Evolutionary conservation across 768 basidiomycete species (phyloP).

Genomic region (Baorangia bicolor): DNA sequence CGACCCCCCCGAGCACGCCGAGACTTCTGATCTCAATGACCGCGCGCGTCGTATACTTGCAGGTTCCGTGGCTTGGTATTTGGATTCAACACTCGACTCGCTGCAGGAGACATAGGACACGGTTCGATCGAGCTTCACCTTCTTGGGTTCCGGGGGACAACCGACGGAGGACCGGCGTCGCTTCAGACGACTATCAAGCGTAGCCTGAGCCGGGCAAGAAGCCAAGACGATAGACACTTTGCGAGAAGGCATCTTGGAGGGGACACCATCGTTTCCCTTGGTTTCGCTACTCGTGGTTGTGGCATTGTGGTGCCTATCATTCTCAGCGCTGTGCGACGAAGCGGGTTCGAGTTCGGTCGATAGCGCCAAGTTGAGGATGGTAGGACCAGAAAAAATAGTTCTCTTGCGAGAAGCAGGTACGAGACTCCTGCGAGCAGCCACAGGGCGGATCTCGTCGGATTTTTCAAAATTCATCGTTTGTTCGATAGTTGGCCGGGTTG

Average conservation of each 20-base stretch:
- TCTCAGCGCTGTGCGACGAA: neutral
- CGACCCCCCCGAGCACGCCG: constrained; percentile 9
- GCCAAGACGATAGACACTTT: neutral
- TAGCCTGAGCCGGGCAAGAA: neutral
- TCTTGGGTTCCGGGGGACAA: constrained; percentile 11
- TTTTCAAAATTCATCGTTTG: neutral
- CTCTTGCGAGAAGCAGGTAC: neutral
- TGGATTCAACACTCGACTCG: neutral
- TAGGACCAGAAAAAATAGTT: neutral
- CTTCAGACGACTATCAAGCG: constrained; percentile 4
- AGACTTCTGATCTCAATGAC: constrained; percentile 36
- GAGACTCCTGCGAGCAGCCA: neutral
- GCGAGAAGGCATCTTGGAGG: neutral
- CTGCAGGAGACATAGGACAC: neutral
- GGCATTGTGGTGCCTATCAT: neutral
- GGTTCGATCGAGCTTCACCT: constrained; percentile 11
- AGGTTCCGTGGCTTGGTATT: constrained; percentile 31
- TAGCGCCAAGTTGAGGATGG: neutral
- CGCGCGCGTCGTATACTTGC: constrained; percentile 43
- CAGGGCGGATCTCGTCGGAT: neutral
- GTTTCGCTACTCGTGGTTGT: neutral
- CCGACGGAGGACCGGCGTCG: constrained; percentile 12
- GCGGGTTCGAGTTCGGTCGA: neutral
- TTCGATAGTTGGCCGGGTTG: neutral
- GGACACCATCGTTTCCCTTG: neutral